Base-by-base conservation (phyloP, 345 rosid species). In the Barbarea vulgaris region DNA sequence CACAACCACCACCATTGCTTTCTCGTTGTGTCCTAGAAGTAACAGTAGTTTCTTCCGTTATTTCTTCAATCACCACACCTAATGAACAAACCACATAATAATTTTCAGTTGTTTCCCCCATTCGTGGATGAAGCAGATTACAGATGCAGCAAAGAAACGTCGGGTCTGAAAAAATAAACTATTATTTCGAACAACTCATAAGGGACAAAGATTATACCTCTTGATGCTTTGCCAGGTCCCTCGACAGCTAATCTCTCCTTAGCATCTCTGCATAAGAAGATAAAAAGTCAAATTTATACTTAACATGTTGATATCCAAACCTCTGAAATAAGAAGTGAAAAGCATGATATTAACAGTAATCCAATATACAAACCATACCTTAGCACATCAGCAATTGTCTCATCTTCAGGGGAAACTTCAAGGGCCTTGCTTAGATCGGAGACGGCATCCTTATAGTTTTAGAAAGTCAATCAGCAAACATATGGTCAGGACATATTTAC, bases 391-490 rank as follows among this genome's bases (percentile, higher is more conserved):
- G 88, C 85, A 74, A 96, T 84, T 14, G 95, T 96, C 78, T 91
- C 98, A 64, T 93, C 99, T 73, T 84, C 91, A 51, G 97, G 95
- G 53, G 90, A 90, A 70, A 84, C 83, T 83, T 96, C 93, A 76
- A 34, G 88, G 66, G 98, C 98, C 66, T 87, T 85, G 63, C 82
- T 83, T 85, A 96, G 80, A 82, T 91, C 93, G 36, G 85, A 86
- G 77, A 89, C 84, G 28, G 98, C 98, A 82, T 87, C 94, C 99
- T 96, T 69, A 61, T 21, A 79, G 71, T 50, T 55, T 66, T 19
- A 44, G 27, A 31, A 47, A 64, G 36, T 56, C 53, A 74, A 52
- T 44, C 44, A 72, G 77, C 30, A 54, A 50, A 75, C 59, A 72
- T 11, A 58, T 65, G 5, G 12, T 58, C 48, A 58, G 68, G 42